These are phyloP conservation scores for Stropharia rugosoannulata DNA, from an alignment of 768 basidiomycete species.

Conservation along the genomic window DNA sequence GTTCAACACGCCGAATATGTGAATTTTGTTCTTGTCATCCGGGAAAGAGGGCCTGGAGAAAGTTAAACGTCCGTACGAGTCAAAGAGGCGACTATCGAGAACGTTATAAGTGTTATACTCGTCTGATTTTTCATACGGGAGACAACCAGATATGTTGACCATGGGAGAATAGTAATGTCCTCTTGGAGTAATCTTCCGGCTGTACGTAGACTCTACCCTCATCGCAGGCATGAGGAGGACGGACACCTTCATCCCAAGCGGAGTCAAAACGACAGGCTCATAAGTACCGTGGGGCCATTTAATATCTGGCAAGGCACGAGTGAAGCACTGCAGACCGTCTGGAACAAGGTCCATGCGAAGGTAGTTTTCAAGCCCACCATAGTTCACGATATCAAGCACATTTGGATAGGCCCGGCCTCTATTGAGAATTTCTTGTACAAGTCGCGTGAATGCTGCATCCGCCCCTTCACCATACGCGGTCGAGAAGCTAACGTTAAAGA, in stretches of 20 bases:
- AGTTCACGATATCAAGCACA: neutral
- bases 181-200: neutral
- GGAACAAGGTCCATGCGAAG: neutral
- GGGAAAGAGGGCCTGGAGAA: no score
- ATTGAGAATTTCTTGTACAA: neutral
- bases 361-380: neutral
- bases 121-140: neutral
- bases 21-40: no score
- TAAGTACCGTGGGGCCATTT: no score
- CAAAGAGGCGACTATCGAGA: neutral
- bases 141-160: neutral
- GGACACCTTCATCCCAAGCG: no score
- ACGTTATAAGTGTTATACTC: neutral
- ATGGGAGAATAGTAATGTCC: neutral
- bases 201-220: no score
- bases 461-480: conserved; percentile 4
- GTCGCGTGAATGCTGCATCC: neutral
- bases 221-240: no score
- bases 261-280: no score
- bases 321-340: neutral
- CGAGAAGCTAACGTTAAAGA: conserved; percentile 1
- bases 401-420: neutral
- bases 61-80: no score
- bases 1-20: no score
- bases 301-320: neutral